A percentile compares a stretch with the other conserved stretches of the same genome.
phyloP scores from a whole-genome alignment of 2,329 filamentous ascomycete species.

The Teratosphaeriaceae sp. region DNA sequence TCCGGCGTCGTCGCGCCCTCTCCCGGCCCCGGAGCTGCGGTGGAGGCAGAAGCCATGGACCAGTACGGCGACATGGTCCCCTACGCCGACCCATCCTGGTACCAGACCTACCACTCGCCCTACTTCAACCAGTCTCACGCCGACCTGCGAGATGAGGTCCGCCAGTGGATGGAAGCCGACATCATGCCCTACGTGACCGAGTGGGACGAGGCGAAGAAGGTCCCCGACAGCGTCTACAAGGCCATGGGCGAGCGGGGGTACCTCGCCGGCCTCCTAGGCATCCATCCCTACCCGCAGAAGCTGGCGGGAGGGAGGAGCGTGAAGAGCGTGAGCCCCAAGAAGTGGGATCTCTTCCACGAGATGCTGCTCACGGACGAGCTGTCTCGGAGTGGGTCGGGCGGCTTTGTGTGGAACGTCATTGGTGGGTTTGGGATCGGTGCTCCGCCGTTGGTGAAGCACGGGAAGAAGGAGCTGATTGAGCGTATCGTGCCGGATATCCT shows the following conservation, averaged over 20 bases:
- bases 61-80: constrained; percentile 81
- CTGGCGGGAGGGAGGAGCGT: constrained; percentile 61
- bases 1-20: constrained; percentile 44
- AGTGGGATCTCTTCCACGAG: constrained; percentile 99
- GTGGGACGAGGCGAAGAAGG: constrained; percentile 93
- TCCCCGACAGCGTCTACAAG: constrained; percentile 87
- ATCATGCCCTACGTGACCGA: constrained; percentile 89
- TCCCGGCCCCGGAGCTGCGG: constrained; percentile 36
- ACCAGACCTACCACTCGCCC: constrained; percentile 69
- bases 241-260: constrained; percentile 92
- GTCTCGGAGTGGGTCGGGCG: constrained; percentile 79
- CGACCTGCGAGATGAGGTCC: constrained; percentile 81
- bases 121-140: constrained; percentile 95
- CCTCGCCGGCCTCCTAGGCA: constrained; percentile 82
- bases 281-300: constrained; percentile 66
- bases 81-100: constrained; percentile 85
- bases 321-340: constrained; percentile 72
- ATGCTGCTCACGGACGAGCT: constrained; percentile 92
- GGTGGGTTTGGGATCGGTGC: constrained; percentile 95
- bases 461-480: constrained; percentile 75
- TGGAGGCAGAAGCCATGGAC: constrained; percentile 68
- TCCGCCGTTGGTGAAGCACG: constrained; percentile 87
- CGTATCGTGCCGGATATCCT: constrained; percentile 85
- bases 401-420: constrained; percentile 94
- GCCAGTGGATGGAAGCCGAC: constrained; percentile 83